These are phyloP conservation scores for Kluyveromyces marxianus DNA, from an alignment of 1,139 yeast genomes.

Conservation along the genomic window DNA sequence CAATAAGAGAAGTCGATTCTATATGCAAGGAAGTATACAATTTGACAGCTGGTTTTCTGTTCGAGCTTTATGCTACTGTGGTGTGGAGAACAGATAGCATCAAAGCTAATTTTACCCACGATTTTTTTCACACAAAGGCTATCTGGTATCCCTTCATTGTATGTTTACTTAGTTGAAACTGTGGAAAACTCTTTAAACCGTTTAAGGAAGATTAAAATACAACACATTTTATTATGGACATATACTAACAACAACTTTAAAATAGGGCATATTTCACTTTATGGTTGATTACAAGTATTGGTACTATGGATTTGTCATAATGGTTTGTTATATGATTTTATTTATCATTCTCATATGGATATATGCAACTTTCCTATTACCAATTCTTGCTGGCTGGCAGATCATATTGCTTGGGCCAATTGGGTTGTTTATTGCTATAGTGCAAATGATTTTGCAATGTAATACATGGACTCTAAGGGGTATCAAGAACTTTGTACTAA, in stretches of 20 bases:
- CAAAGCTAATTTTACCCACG: conserved; percentile 2
- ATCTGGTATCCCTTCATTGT: conserved; percentile 5
- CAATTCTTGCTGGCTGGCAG: conserved; percentile 7
- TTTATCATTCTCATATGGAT: conserved; percentile 2
- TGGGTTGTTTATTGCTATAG: conserved; percentile 9
- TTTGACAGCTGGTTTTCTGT: conserved; percentile 5
- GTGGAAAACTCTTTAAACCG: too few relatives aligned
- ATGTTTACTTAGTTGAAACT: neutral
- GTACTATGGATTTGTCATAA: conserved; percentile 4
- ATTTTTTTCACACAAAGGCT: conserved; percentile 2
- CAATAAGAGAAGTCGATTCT: conserved; percentile 6
- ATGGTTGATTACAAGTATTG: conserved; percentile 3
- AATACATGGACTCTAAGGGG: conserved; percentile 8
- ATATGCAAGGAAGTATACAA: conserved; percentile 5
- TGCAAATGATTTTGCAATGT: conserved; percentile 10
- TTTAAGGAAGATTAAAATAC: too few relatives aligned
- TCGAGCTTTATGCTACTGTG: conserved; percentile 5
- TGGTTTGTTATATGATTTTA: conserved; percentile 1
- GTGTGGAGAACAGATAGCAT: conserved; percentile 2
- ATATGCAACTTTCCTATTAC: conserved; percentile 5
- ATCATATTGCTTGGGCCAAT: conserved; percentile 10
- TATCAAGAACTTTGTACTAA: conserved; percentile 5
- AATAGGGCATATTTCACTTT: conserved; percentile 5
- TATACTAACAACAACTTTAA: neutral
- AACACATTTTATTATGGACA: neutral